A percentile compares a stretch with the other conserved stretches of the same genome.
Conservation (phyloP, 2,329 filamentous ascomycete genomes). For the Hypoxylon sp. region DNA sequence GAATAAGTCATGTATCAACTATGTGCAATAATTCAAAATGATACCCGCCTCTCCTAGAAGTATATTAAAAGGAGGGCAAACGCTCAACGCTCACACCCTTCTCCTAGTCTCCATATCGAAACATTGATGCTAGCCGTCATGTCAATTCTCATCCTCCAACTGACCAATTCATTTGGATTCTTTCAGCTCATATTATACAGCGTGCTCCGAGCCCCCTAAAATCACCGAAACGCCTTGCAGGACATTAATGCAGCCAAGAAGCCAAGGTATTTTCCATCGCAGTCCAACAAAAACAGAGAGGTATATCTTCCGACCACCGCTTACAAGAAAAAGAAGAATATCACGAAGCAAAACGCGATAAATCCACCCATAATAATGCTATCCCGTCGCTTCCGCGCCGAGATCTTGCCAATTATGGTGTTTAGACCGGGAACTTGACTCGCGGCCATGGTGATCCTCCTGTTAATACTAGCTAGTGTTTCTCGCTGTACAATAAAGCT, state of each 20-base stretch:
- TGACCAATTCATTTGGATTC: constrained; percentile 19
- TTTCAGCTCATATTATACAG: constrained; percentile 39
- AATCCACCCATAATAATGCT: constrained; percentile 93
- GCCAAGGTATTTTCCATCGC: constrained; percentile 37
- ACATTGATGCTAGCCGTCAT: constrained; percentile 18
- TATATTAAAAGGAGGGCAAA: background rate
- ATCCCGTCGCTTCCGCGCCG: constrained; percentile 93
- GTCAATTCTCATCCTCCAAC: constrained; percentile 21
- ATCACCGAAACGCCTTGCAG: constrained; percentile 42
- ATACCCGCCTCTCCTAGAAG: constrained; percentile 42
- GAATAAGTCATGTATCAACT: constrained; percentile 30
- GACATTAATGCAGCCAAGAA: constrained; percentile 33
- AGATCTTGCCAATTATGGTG: constrained; percentile 90
- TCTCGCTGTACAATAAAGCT: constrained; percentile 90
- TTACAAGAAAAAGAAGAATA: constrained; percentile 85
- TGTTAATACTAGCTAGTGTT: constrained; percentile 88
- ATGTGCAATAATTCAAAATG: constrained; percentile 37
- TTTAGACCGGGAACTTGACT: constrained; percentile 95
- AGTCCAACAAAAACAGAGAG: constrained; percentile 18
- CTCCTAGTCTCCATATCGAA: background rate
- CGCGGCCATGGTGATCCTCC: constrained; percentile 89
- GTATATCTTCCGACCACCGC: constrained; percentile 11
- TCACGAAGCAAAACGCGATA: constrained; percentile 90
- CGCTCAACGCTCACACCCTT: constrained; percentile 4
- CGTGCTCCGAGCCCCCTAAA: constrained; percentile 16